Percentiles rank a stretch among this genome's conserved stretches.
Evolutionary conservation across 2,329 filamentous ascomycete genomes (phyloP).

Genomic region (Teratosphaeria viscida): DNA sequence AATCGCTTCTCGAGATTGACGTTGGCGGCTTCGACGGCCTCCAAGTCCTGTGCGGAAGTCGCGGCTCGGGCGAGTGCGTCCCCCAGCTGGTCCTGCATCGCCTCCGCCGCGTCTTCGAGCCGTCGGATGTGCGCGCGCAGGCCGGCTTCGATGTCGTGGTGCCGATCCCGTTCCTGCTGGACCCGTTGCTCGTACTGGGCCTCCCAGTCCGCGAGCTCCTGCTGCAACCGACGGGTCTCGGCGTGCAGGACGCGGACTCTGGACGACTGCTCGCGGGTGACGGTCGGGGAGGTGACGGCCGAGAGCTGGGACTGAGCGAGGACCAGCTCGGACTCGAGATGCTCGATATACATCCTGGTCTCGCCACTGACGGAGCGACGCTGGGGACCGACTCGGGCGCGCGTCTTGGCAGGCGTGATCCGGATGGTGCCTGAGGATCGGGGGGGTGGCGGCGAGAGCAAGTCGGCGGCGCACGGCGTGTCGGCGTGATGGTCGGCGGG

Average conservation of each 20-base stretch:
- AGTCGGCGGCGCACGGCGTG: constrained; percentile 2
- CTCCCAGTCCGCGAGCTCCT: constrained; percentile 29
- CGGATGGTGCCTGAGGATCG: constrained; percentile 7
- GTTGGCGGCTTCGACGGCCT: constrained; percentile 26
- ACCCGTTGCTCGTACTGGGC: constrained; percentile 26
- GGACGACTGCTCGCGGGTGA: constrained; percentile 25
- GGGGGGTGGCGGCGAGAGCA: constrained; percentile 7
- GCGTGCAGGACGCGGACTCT: constrained; percentile 27
- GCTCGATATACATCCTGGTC: constrained; percentile 37
- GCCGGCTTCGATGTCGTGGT: constrained; percentile 17
- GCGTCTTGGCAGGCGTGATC: constrained; percentile 9
- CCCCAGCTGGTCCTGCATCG: constrained; percentile 18
- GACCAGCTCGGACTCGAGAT: constrained; percentile 37
- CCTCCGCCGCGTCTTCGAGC: constrained; percentile 22
- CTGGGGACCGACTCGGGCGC: constrained; percentile 15
- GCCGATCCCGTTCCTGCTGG: constrained; percentile 22
- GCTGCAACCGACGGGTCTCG: constrained; percentile 24
- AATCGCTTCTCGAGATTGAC: constrained; percentile 28
- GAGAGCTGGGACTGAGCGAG: constrained; percentile 30
- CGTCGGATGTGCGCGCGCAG: constrained; percentile 19
- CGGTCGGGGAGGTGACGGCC: constrained; percentile 30
- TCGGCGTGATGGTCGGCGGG: constrained; percentile 8
- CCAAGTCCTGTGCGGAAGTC: constrained; percentile 19
- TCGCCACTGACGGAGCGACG: constrained; percentile 30
- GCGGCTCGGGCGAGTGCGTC: constrained; percentile 27